Evolutionary conservation across 2,329 filamentous ascomycete genomes (phyloP).

Genomic region (Canariomyces notabilis): DNA sequence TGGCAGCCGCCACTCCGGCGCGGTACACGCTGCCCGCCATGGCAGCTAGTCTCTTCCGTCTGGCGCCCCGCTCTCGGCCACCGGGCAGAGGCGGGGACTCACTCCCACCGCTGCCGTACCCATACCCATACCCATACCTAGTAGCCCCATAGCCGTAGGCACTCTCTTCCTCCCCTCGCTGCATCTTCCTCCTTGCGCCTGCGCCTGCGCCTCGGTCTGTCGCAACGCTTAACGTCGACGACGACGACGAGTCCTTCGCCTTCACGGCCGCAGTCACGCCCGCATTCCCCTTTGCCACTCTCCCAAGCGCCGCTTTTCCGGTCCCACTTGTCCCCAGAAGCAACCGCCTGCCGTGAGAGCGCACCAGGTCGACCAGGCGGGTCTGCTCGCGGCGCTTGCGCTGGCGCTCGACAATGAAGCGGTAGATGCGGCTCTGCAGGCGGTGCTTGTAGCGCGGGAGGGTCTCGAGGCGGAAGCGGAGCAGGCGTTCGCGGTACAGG

Average conservation of each 20-base stretch:
- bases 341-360: conserved; percentile 40
- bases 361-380: conserved; percentile 41
- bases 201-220: background rate
- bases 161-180: no score
- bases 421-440: conserved; percentile 72
- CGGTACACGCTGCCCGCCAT: conserved; percentile 55
- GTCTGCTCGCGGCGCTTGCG: conserved; percentile 46
- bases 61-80: conserved; percentile 68
- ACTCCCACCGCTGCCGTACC: conserved; percentile 4
- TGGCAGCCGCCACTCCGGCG: conserved; percentile 52
- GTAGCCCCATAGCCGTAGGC: no score
- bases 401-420: conserved; percentile 63
- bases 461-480: conserved; percentile 68
- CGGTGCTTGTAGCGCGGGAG: conserved; percentile 65
- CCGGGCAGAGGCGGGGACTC: conserved; percentile 32
- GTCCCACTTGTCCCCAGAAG: conserved; percentile 32
- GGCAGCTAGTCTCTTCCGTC: conserved; percentile 70
- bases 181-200: background rate
- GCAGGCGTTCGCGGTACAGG: conserved; percentile 60
- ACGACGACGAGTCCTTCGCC: background rate
- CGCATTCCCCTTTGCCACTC: background rate
- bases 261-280: background rate
- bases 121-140: conserved; percentile 22
- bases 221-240: background rate
- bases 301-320: background rate